A percentile compares a stretch with the other conserved stretches of the same genome.
phyloP scores from a whole-genome alignment of 2,329 filamentous ascomycete species.

The Dactylellina sp. region DNA sequence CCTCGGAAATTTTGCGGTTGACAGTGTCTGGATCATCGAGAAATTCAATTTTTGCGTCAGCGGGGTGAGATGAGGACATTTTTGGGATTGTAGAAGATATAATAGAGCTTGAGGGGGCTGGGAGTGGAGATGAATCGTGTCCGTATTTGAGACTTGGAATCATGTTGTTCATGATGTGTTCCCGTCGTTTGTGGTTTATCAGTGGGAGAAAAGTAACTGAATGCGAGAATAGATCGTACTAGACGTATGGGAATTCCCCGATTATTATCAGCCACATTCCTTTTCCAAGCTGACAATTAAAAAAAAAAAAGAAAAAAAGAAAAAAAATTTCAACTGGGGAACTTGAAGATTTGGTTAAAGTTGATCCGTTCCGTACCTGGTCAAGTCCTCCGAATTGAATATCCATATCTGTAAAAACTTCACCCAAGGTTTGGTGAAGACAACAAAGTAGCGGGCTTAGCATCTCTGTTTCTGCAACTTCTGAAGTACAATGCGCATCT shows the following conservation, averaged over 20 bases:
- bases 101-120: slow-evolving; percentile 6
- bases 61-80: slow-evolving; percentile 47
- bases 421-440: slow-evolving; percentile 43
- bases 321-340: too few species aligned
- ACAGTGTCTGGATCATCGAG: slow-evolving; percentile 22
- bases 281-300: too few species aligned
- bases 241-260: too few species aligned
- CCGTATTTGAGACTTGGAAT: slow-evolving; percentile 41
- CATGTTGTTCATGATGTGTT: slow-evolving; percentile 52
- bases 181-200: slow-evolving; percentile 38
- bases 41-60: slow-evolving; percentile 46
- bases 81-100: slow-evolving; percentile 24
- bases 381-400: slow-evolving; percentile 52
- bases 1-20: slow-evolving; percentile 26
- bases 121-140: not conserved
- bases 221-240: slow-evolving; percentile 44
- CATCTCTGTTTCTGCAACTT: slow-evolving; percentile 44
- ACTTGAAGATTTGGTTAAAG: not conserved
- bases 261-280: too few species aligned
- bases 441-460: slow-evolving; percentile 43
- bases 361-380: slow-evolving; percentile 40
- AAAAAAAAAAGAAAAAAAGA: too few species aligned
- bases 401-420: slow-evolving; percentile 46
- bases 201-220: slow-evolving; percentile 41
- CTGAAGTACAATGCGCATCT: slow-evolving; percentile 41